phyloP scores from a whole-genome alignment of 2,329 filamentous ascomycete species.

The Colletotrichum agaves region DNA sequence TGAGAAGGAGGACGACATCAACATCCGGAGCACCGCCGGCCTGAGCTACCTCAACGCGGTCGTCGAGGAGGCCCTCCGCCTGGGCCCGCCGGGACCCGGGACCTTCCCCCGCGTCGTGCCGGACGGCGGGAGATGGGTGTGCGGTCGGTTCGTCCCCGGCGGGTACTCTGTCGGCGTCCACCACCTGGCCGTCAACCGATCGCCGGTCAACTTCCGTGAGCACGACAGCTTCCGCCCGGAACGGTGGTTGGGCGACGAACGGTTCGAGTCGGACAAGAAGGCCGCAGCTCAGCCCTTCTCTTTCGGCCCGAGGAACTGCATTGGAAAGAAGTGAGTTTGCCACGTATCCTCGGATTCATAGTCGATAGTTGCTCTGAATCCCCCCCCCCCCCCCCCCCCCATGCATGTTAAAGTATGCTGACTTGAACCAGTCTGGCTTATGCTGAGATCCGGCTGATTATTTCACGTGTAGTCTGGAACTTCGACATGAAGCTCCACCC shows the following conservation, averaged over 20 bases:
- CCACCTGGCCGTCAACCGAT: slow-evolving; percentile 47
- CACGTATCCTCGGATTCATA: too few species aligned
- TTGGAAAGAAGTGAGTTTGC: slow-evolving; percentile 59
- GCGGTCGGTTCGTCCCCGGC: slow-evolving; percentile 49
- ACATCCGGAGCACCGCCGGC: slow-evolving; percentile 43
- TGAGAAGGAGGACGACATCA: slow-evolving; percentile 49
- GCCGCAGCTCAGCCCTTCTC: slow-evolving; percentile 60
- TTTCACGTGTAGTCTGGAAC: slow-evolving; percentile 30
- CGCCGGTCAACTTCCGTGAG: slow-evolving; percentile 34
- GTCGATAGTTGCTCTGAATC: neutral
- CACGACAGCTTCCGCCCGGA: slow-evolving; percentile 25
- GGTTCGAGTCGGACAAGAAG: slow-evolving; percentile 46
- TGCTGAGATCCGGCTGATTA: slow-evolving; percentile 28
- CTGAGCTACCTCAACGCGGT: slow-evolving; percentile 52
- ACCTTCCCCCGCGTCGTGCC: slow-evolving; percentile 45
- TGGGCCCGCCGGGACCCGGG: slow-evolving; percentile 48
- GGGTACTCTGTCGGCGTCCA: slow-evolving; percentile 41
- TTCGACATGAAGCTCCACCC: slow-evolving; percentile 34
- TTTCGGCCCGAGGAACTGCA: slow-evolving; percentile 60
- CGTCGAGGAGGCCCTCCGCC: slow-evolving; percentile 55
- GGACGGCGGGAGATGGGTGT: slow-evolving; percentile 46
- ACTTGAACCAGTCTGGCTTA: neutral
- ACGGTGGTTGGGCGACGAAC: slow-evolving; percentile 25
- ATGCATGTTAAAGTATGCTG: neutral
- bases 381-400: too few species aligned